Base-by-base conservation (phyloP, 169 alveolate genomes). In the Eimeria zaria region DNA sequence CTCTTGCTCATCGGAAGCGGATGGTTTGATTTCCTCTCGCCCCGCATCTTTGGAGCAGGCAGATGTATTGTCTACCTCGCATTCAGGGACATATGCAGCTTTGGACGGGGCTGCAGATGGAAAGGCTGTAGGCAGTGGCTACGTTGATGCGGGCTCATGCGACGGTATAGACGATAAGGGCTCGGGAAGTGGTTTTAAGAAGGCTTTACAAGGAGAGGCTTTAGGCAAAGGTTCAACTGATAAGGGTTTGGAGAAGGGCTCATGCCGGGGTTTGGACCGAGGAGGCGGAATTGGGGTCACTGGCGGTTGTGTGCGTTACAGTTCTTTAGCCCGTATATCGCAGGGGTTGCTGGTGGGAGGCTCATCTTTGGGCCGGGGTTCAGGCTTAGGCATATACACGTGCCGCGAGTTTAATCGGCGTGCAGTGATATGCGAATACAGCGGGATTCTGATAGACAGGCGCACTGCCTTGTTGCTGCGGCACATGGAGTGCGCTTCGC, bases 401-500 rank as follows among this genome's bases (percentile, higher is more conserved):
- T 41, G 71, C 58, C 58, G 97, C 62, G 71, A 24, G 30, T 95
- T 81, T 62, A 53, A 67, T 36, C 71, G 84, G 60, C 71, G 85
- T 33, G 41, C 71, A 22, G 73, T 53, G 27, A 85, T 95, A 27
- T 58, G 95, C 39, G 97, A 95, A 67, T 95, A 95, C 91, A 73
- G 90, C 58, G 97, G 97, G 14, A 53, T 85, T 64, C 33, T 76
- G 73, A 80, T 95, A 0, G 97, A 95, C 88, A n/a, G 97, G 76
- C 46, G 90, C 41, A 80, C 89, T 11, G 97, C 97, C 16, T 33
- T 95, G 78, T 36, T 81, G 90, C 83, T 95, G 48, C 95, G 97
- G 24, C 53, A 62, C 16, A 78, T 95, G 95, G 84, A 87, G 48
- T 64, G 95, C 51, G 89, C 97, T 41, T 83, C 95, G 58, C 97